Evolutionary conservation across 129 eudicot species (phyloP).

Genomic region (Ambrosia artemisiifolia): DNA sequence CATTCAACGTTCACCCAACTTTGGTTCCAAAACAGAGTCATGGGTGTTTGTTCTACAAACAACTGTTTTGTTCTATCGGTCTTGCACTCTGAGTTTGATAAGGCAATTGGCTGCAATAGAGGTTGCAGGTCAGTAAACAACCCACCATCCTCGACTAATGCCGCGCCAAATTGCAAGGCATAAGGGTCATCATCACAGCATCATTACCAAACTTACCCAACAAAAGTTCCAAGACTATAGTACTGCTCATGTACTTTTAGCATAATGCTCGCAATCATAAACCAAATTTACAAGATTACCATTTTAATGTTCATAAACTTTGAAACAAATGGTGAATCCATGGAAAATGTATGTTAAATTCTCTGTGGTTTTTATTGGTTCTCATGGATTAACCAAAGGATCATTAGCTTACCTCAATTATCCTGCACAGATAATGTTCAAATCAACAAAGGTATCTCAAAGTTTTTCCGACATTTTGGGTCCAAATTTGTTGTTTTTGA

Average conservation of each 20-base stretch:
- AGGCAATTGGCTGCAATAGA: no score
- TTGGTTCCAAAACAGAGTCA: slow-evolving; percentile 24
- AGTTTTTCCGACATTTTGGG: not conserved
- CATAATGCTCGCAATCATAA: no score
- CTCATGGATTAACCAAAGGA: slow-evolving; percentile 94
- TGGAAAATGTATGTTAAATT: slow-evolving; percentile 89
- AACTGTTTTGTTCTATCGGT: slow-evolving; percentile 35
- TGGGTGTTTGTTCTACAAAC: slow-evolving; percentile 36
- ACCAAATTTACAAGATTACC: no score
- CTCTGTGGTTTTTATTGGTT: slow-evolving; percentile 94
- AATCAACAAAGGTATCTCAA: slow-evolving; percentile 77
- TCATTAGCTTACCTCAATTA: slow-evolving; percentile 92
- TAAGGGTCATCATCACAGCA: no score
- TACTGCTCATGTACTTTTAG: no score
- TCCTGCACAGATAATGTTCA: slow-evolving; percentile 96
- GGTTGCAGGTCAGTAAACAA: no score
- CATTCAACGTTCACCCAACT: slow-evolving; percentile 14
- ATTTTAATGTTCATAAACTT: no score
- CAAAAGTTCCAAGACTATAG: no score
- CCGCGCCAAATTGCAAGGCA: no score
- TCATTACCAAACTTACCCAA: no score
- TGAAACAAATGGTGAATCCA: slow-evolving; percentile 94
- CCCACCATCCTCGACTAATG: no score
- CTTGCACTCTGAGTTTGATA: slow-evolving; percentile 40
- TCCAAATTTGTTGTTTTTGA: not conserved